These are phyloP conservation scores for Scheffersomyces coipomensis DNA, from an alignment of 805 yeast species.

Conservation along the genomic window DNA sequence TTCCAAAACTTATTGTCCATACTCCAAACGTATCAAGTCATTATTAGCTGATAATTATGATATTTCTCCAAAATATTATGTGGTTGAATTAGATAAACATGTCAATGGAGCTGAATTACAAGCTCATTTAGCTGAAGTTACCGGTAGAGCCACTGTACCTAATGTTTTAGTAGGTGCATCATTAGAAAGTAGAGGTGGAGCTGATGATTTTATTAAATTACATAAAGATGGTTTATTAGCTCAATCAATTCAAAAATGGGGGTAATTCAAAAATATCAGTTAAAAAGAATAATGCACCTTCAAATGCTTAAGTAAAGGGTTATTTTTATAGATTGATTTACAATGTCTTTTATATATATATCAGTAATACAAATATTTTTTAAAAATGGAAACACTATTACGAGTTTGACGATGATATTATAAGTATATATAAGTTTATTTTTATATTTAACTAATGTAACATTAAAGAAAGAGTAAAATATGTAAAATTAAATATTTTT, in stretches of 20 bases:
- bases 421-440: background rate
- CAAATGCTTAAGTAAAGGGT: conserved; percentile 33
- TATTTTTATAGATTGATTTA: no score
- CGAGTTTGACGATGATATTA: no score
- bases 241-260: conserved; percentile 57
- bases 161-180: conserved; percentile 73
- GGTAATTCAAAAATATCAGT: conserved; percentile 52
- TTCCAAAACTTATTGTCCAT: conserved; percentile 66
- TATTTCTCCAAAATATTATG: conserved; percentile 67
- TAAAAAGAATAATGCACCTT: conserved; percentile 54
- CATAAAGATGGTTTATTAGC: conserved; percentile 58
- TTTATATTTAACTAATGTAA: conserved; percentile 11
- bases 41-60: conserved; percentile 62
- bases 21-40: conserved; percentile 66
- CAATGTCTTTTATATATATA: no score
- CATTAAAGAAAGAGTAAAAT: conserved; percentile 10
- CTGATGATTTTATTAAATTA: conserved; percentile 70
- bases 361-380: no score
- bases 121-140: conserved; percentile 58
- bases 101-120: conserved; percentile 75
- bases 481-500: no score
- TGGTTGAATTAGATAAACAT: conserved; percentile 84
- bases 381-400: no score
- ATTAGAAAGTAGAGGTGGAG: conserved; percentile 73
- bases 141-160: conserved; percentile 89